These are phyloP conservation scores for Pisolithus marmoratus DNA, from an alignment of 768 basidiomycete genomes.

Conservation along the genomic window DNA sequence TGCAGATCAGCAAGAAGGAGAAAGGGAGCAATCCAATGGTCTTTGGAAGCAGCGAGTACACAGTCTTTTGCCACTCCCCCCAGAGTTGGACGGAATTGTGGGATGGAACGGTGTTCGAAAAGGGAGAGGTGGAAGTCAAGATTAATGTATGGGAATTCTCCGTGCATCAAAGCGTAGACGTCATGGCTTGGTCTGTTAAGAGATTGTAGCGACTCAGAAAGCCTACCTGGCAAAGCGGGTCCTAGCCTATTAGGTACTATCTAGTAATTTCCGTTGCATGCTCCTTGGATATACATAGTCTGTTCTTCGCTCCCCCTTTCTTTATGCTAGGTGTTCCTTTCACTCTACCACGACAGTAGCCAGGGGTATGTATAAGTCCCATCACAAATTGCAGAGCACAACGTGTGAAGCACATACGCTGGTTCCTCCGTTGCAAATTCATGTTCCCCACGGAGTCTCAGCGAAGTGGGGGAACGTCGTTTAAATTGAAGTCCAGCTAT, in stretches of 20 bases:
- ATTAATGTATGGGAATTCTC: constrained; percentile 7
- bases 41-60: too few relatives aligned
- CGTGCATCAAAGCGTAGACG: background rate
- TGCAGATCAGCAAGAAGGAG: constrained; percentile 11
- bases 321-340: too few relatives aligned
- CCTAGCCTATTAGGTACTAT: too few relatives aligned
- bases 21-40: background rate
- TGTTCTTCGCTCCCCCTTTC: too few relatives aligned
- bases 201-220: background rate
- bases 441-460: background rate
- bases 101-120: constrained; percentile 20
- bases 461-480: background rate
- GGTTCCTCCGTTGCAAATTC: too few relatives aligned
- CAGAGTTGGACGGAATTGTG: constrained; percentile 14
- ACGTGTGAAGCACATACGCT: too few relatives aligned
- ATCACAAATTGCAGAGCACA: too few relatives aligned
- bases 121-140: constrained; percentile 29
- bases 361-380: too few relatives aligned
- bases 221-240: too few relatives aligned
- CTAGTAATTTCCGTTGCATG: too few relatives aligned
- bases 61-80: constrained; percentile 9
- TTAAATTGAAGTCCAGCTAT: background rate
- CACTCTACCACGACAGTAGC: too few relatives aligned
- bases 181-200: background rate
- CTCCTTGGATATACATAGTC: too few relatives aligned